Evolutionary conservation across 2,329 filamentous ascomycete genomes (phyloP).

Genomic region (Huntiella moniliformis): DNA sequence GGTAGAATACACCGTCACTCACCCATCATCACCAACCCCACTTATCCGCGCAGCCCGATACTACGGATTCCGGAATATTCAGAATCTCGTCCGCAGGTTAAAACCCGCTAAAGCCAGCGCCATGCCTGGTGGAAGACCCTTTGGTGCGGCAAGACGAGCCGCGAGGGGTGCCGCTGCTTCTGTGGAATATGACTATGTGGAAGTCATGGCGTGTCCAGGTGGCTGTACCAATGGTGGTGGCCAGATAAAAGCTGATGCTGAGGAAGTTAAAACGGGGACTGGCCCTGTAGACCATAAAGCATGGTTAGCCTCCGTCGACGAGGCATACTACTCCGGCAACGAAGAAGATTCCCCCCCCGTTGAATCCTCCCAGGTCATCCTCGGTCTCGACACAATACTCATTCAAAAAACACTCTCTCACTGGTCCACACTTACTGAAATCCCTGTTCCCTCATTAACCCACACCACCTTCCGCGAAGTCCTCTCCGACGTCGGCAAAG

Average conservation of each 20-base stretch:
- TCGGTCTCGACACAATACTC: conserved; percentile 45
- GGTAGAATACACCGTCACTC: conserved; percentile 53
- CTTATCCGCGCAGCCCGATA: conserved; percentile 73
- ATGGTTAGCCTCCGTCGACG: conserved; percentile 67
- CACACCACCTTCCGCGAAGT: conserved; percentile 85
- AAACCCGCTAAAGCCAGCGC: conserved; percentile 64
- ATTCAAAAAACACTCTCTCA: conserved; percentile 52
- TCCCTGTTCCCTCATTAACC: conserved; percentile 52
- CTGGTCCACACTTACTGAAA: conserved; percentile 56
- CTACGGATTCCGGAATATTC: conserved; percentile 96
- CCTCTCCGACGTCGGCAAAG: conserved; percentile 84
- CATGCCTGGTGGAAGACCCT: conserved; percentile 55
- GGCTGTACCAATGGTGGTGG: conserved; percentile 96
- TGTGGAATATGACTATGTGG: conserved; percentile 71
- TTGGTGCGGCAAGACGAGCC: conserved; percentile 36
- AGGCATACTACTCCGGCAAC: conserved; percentile 71
- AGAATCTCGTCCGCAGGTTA: conserved; percentile 83
- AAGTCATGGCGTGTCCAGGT: conserved; percentile 98
- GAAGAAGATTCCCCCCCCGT: conserved; percentile 23
- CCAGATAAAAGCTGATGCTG: conserved; percentile 80
- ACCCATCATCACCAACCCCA: conserved; percentile 28
- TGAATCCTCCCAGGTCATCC: conserved; percentile 25
- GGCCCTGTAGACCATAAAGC: conserved; percentile 67
- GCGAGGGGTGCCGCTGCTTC: conserved; percentile 15
- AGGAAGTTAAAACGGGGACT: conserved; percentile 25